Base-by-base conservation (phyloP, 108 stramenopile species). In the Skeletonema menzelii region DNA sequence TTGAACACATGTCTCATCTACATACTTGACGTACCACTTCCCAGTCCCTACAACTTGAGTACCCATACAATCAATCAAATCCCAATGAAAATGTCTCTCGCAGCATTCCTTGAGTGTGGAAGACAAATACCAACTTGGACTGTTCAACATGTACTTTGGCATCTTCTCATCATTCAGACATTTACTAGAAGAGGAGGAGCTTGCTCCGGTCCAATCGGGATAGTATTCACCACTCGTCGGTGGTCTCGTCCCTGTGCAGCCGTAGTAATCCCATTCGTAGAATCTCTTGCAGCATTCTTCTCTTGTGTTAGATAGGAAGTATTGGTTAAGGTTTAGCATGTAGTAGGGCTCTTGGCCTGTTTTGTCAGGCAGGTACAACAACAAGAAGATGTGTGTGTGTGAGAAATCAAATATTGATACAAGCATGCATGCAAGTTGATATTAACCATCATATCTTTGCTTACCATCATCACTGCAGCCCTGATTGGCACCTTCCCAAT, bases 391-490 rank as follows among this genome's bases (percentile, higher is more conserved):
- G 44, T 46, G 44, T 17, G n/a, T 17, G n/a, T 17, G 44, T 46
- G 44, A 46, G 34, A 35, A 35, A 35, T 8, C 34, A 35, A 8
- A 0, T 1, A 35, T 35, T 8, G 34, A 35, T 35, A 35, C 34
- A 35, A 35, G 8, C 34, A 35, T 8, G 34, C 34, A 8, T 10
- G 30, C 0, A 31, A 31, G 30, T 31, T 5, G 30, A 31, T 5
- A 31, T 31, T 5, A 5, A 31, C 5, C 4, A 31, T 4, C 5
- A 31, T 5, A 42, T 3, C 40, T 17, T 19, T 17, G 8, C 31
- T 59, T 59, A 34, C 58, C 58, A 6, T 59, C 58, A 34, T 58
- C 57, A 2, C n/a, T 2, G 17, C 57, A 58, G 27, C 57, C 57
- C 0, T 17, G n/a, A 1, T 58, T 59, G 26, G 14, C 32, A n/a